Percentiles rank a stretch among this genome's conserved stretches.
Conservation (phyloP, 2,329 filamentous ascomycete species). For the Pseudocercospora pini-densiflorae region DNA sequence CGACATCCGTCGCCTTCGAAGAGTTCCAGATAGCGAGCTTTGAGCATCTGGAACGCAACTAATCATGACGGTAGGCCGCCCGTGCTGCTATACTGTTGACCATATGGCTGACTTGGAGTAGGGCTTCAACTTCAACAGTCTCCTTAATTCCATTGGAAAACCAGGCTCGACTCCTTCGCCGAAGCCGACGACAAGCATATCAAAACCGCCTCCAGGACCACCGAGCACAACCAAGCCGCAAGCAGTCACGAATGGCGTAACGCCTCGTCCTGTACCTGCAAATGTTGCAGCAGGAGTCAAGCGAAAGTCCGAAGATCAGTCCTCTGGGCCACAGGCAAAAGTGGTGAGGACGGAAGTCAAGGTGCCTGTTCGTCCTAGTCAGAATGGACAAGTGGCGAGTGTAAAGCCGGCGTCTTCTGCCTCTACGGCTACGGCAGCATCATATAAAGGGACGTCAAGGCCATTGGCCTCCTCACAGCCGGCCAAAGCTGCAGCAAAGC, state of each 20-base stretch:
- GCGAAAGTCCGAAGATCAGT: conserved; percentile 44
- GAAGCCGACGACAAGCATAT: conserved; percentile 20
- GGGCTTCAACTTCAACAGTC: conserved; percentile 8
- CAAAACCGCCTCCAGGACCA: conserved; percentile 24
- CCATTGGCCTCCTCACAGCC: conserved; percentile 17
- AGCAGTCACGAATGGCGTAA: conserved; percentile 25
- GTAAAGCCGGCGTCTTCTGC: conserved; percentile 32
- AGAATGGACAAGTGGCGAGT: conserved; percentile 7
- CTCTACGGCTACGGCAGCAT: conserved; percentile 20
- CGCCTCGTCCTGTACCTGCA: conserved; percentile 26
- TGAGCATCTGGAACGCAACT: conserved; percentile 18
- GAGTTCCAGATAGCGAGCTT: conserved; percentile 22
- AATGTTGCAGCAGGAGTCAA: conserved; percentile 39
- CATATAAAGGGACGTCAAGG: conserved; percentile 26
- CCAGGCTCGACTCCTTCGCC: conserved; percentile 24
- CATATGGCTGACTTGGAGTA: not conserved
- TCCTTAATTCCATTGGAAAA: not conserved
- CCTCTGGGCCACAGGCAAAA: conserved; percentile 41
- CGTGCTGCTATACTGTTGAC: not conserved
- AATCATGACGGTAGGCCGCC: conserved; percentile 26
- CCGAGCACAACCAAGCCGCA: conserved; percentile 21
- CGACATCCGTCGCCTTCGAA: not conserved
- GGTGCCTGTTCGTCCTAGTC: conserved; percentile 33
- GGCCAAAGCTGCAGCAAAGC: conserved; percentile 20
- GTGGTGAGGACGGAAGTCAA: conserved; percentile 36